Conservation (phyloP, 768 basidiomycete genomes). For the Russula sp. region DNA sequence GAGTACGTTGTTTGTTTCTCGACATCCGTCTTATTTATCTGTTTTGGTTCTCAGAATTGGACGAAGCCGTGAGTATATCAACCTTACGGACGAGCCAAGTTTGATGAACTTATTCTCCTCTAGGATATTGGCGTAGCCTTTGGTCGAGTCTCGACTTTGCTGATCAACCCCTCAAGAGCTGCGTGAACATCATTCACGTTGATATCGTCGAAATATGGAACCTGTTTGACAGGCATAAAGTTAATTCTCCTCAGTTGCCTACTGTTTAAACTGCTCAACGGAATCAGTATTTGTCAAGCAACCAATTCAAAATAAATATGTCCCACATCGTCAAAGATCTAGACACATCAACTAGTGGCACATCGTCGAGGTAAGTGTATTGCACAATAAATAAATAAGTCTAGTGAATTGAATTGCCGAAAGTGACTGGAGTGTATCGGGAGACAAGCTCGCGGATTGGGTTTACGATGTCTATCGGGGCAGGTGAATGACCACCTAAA, state of each 20-base stretch:
- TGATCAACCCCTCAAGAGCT: constrained; percentile 68
- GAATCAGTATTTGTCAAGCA: neutral
- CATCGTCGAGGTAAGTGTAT: neutral
- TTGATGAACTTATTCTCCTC: neutral
- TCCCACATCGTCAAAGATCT: constrained; percentile 16
- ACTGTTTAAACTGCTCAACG: neutral
- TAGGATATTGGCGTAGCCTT: constrained; percentile 13
- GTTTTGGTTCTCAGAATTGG: neutral
- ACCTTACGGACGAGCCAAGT: neutral
- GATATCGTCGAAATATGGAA: constrained; percentile 12
- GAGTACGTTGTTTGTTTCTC: neutral
- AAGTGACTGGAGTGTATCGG: neutral
- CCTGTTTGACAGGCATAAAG: neutral
- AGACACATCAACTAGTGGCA: neutral
- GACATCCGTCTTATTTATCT: neutral
- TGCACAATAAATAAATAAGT: neutral
- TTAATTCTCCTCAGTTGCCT: neutral
- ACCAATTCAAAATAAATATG: constrained; percentile 8
- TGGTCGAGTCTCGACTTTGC: constrained; percentile 9
- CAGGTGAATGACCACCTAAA: neutral
- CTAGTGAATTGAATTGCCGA: neutral
- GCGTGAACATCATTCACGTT: constrained; percentile 32
- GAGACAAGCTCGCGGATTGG: neutral
- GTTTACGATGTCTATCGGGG: neutral
- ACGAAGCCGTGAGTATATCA: neutral